A percentile compares a stretch with the other conserved stretches of the same genome.
phyloP scores from a whole-genome alignment of 192 early-diverging fungal species.

The Pilaira anomala region DNA sequence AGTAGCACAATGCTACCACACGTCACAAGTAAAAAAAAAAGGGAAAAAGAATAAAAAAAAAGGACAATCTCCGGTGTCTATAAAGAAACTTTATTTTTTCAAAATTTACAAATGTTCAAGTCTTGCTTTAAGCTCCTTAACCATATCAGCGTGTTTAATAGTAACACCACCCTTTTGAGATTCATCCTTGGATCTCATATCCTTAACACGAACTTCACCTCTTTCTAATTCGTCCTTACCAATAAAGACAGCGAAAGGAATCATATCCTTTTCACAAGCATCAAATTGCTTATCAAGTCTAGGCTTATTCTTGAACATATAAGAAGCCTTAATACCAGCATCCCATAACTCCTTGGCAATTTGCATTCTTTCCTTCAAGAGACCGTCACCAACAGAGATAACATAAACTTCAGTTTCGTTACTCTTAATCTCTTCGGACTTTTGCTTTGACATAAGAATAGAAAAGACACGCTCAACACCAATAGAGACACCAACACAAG shows the following conservation, averaged over 20 bases:
- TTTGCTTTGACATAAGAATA: constrained; percentile 66
- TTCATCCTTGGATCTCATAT: constrained; percentile 65
- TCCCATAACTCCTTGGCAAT: constrained; percentile 91
- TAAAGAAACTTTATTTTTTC: too few species aligned
- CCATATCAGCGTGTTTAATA: constrained; percentile 57
- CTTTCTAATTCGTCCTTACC: constrained; percentile 76
- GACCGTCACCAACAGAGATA: constrained; percentile 72
- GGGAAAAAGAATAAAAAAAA: too few species aligned
- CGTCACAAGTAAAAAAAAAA: too few species aligned
- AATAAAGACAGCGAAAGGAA: constrained; percentile 89
- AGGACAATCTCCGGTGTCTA: too few species aligned
- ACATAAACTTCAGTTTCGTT: constrained; percentile 85
- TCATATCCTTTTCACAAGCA: constrained; percentile 77
- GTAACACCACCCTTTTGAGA: constrained; percentile 54
- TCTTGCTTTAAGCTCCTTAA: constrained; percentile 51
- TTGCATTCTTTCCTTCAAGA: constrained; percentile 86
- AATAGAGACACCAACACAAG: constrained; percentile 94
- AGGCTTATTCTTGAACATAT: constrained; percentile 90
- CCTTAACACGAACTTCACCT: constrained; percentile 86
- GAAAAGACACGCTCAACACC: constrained; percentile 97
- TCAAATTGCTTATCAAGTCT: constrained; percentile 76
- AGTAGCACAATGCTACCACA: too few species aligned
- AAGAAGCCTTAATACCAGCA: constrained; percentile 85
- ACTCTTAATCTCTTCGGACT: constrained; percentile 61
- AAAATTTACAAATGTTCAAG: constrained; percentile 15